Evolutionary conservation across 2,329 filamentous ascomycete genomes (phyloP).

Genomic region (Curvularia lunata): DNA sequence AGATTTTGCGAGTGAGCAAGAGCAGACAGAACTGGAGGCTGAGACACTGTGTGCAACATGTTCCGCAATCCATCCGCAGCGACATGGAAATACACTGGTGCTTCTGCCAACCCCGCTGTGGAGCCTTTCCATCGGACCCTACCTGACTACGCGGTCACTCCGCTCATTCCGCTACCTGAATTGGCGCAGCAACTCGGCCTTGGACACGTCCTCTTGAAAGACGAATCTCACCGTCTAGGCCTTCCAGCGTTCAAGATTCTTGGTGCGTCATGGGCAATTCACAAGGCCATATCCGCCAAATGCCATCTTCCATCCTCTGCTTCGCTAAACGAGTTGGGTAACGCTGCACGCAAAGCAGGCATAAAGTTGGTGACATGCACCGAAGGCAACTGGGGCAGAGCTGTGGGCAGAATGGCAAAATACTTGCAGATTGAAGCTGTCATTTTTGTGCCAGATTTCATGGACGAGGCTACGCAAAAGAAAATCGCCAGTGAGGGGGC

Average conservation of each 20-base stretch:
- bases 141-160: conserved; percentile 63
- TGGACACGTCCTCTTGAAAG: conserved; percentile 67
- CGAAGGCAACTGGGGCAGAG: conserved; percentile 79
- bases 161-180: conserved; percentile 59
- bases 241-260: conserved; percentile 81
- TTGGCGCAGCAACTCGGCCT: conserved; percentile 64
- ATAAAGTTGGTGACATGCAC: conserved; percentile 68
- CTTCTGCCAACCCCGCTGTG: conserved; percentile 27
- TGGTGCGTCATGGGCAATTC: conserved; percentile 76
- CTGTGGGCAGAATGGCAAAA: conserved; percentile 71
- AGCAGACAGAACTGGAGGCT: not conserved
- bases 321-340: conserved; percentile 54
- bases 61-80: conserved; percentile 38
- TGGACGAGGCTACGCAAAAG: conserved; percentile 61
- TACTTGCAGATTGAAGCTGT: conserved; percentile 62
- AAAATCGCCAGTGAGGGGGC: conserved; percentile 69
- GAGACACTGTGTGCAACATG: conserved; percentile 19
- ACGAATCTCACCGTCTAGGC: conserved; percentile 71
- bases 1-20: not conserved
- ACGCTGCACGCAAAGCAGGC: conserved; percentile 20
- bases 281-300: conserved; percentile 60
- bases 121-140: conserved; percentile 63
- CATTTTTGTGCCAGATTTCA: conserved; percentile 68
- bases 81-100: conserved; percentile 27
- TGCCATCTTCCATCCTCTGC: conserved; percentile 55